Percentiles rank a stretch among this genome's conserved stretches.
These are phyloP conservation scores for Penicillium polonicum DNA, from an alignment of 2,329 filamentous ascomycete species.

Conservation along the genomic window DNA sequence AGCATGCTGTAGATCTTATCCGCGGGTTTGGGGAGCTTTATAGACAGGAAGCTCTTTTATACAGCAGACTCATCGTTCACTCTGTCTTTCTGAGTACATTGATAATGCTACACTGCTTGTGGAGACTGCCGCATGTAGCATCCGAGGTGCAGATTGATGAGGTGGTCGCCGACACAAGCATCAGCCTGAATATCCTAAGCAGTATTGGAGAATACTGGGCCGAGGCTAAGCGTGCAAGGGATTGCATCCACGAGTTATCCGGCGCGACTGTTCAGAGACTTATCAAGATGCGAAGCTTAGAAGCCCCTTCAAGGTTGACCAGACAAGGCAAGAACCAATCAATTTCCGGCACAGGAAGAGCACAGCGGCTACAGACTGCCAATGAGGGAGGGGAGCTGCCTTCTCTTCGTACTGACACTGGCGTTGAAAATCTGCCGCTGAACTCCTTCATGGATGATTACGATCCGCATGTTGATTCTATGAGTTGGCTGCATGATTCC, in stretches of 20 bases:
- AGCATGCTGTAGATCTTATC: conserved; percentile 46
- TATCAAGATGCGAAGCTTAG: conserved; percentile 17
- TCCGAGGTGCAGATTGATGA: conserved; percentile 39
- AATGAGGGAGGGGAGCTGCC: background rate
- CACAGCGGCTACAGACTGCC: background rate
- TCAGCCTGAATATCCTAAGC: conserved; percentile 50
- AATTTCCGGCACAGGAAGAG: background rate
- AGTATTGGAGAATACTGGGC: conserved; percentile 55
- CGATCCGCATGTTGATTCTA: conserved; percentile 11
- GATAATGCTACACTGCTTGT: conserved; percentile 54
- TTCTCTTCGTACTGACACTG: conserved; percentile 1
- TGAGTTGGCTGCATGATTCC: conserved; percentile 25
- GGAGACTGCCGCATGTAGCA: conserved; percentile 47
- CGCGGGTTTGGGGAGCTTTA: conserved; percentile 47
- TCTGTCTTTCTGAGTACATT: conserved; percentile 50
- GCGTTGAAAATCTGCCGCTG: conserved; percentile 5
- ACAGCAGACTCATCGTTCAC: conserved; percentile 53
- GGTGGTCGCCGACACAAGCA: conserved; percentile 45
- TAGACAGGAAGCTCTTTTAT: conserved; percentile 45
- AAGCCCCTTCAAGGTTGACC: conserved; percentile 16
- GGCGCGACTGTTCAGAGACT: conserved; percentile 28
- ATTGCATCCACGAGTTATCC: conserved; percentile 33
- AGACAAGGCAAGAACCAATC: background rate
- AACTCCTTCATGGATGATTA: conserved; percentile 22
- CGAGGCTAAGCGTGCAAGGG: conserved; percentile 41